Conservation (phyloP, 2,329 filamentous ascomycete species). For the Apiospora hydei region DNA sequence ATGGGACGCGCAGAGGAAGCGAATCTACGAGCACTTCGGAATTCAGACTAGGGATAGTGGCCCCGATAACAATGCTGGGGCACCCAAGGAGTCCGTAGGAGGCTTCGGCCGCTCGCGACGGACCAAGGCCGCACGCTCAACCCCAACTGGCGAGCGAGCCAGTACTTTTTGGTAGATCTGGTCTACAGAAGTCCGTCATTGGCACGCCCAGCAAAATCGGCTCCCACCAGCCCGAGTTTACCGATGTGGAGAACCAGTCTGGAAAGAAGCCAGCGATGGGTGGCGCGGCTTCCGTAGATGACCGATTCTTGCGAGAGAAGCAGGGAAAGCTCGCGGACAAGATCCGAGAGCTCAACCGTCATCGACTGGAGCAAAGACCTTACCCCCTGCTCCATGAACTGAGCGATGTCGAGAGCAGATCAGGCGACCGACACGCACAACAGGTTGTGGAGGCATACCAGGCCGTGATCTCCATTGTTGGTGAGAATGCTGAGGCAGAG, state of each 20-base stretch:
- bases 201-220: constrained; percentile 77
- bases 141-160: constrained; percentile 48
- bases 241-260: constrained; percentile 69
- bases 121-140: constrained; percentile 46
- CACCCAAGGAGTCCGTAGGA: constrained; percentile 57
- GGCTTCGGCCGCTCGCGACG: constrained; percentile 68
- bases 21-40: constrained; percentile 96
- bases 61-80: constrained; percentile 41
- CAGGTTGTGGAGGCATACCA: constrained; percentile 84
- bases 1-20: constrained; percentile 92
- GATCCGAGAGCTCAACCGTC: constrained; percentile 79
- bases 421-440: constrained; percentile 73
- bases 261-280: constrained; percentile 54
- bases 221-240: constrained; percentile 69
- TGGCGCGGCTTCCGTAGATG: constrained; percentile 65
- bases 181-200: constrained; percentile 84
- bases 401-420: constrained; percentile 73
- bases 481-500: constrained; percentile 70
- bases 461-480: constrained; percentile 79
- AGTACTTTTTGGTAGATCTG: constrained; percentile 72
- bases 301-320: constrained; percentile 82
- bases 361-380: constrained; percentile 69
- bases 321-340: constrained; percentile 82
- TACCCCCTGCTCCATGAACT: constrained; percentile 82
- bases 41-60: constrained; percentile 69